Percentiles rank a stretch among this genome's conserved stretches.
These are phyloP conservation scores for Haemoproteus tartakovskyi DNA, from an alignment of 169 alveolate species.

Conservation along the genomic window DNA sequence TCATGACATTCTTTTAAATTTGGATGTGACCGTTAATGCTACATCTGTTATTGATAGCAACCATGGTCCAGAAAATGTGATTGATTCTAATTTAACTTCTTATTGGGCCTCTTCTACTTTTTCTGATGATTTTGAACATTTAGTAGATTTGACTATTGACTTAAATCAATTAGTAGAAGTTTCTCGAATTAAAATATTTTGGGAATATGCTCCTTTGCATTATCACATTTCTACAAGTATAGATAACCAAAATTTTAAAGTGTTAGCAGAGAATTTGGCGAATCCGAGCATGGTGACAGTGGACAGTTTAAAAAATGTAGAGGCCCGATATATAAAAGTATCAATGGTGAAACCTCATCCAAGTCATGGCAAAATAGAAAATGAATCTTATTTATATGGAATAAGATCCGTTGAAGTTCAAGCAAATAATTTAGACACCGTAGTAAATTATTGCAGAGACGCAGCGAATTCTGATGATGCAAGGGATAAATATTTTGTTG, in stretches of 20 bases:
- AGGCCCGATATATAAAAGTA: constrained; percentile 76
- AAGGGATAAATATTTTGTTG: constrained; percentile 87
- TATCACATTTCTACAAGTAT: constrained; percentile 80
- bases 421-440: constrained; percentile 82
- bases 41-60: constrained; percentile 69
- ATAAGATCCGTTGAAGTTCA: constrained; percentile 82
- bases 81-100: constrained; percentile 84
- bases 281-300: constrained; percentile 76
- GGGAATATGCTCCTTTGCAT: constrained; percentile 89
- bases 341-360: constrained; percentile 87
- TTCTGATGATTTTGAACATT: constrained; percentile 74
- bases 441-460: constrained; percentile 82
- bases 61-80: constrained; percentile 77
- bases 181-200: constrained; percentile 78
- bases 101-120: constrained; percentile 88
- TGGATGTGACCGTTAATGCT: constrained; percentile 65
- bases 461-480: constrained; percentile 89
- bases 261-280: constrained; percentile 73
- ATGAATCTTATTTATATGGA: constrained; percentile 82
- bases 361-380: constrained; percentile 79
- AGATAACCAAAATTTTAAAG: constrained; percentile 77
- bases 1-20: constrained; percentile 72
- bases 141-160: constrained; percentile 72
- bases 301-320: constrained; percentile 76
- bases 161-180: constrained; percentile 74